Evolutionary conservation across 164 flowering plant species (phyloP).

Genomic region (Akebia trifoliata): DNA sequence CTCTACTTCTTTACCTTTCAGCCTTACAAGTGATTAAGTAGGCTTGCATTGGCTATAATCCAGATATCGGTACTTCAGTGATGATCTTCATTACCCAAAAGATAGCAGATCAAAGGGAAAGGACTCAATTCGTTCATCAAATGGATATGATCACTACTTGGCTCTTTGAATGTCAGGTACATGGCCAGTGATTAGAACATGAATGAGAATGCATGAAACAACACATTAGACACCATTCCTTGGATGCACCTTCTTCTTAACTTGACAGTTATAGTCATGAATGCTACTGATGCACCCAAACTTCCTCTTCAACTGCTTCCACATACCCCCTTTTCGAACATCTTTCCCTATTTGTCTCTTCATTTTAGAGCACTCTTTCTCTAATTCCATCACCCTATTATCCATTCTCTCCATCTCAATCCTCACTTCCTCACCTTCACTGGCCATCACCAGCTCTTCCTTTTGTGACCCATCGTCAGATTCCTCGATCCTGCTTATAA

Average conservation of each 20-base stretch:
- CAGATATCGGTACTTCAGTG: too few relatives aligned
- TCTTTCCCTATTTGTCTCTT: constrained; percentile 42
- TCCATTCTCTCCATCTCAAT: constrained; percentile 40
- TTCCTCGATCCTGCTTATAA: constrained; percentile 22
- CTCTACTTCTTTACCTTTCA: too few relatives aligned
- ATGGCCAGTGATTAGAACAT: too few relatives aligned
- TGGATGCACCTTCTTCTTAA: constrained; percentile 45
- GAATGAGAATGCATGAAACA: too few relatives aligned
- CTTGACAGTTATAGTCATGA: constrained; percentile 39
- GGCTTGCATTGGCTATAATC: too few relatives aligned
- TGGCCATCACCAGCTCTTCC: constrained; percentile 8
- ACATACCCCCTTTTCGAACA: constrained; percentile 30
- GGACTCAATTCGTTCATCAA: too few relatives aligned
- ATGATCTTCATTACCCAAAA: too few relatives aligned
- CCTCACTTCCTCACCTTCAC: constrained; percentile 22
- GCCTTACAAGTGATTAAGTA: too few relatives aligned
- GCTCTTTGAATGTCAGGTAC: too few relatives aligned
- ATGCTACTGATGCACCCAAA: constrained; percentile 48
- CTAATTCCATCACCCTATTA: constrained; percentile 43
- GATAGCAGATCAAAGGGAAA: too few relatives aligned
- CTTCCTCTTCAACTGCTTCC: constrained; percentile 76
- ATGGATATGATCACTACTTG: too few relatives aligned
- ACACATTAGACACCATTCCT: constrained; percentile 9
- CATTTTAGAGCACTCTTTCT: constrained; percentile 44
- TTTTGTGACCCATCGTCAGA: constrained; percentile 17